Evolutionary conservation across 441 rosid species (phyloP).

Genomic region (Populus hybrid): DNA sequence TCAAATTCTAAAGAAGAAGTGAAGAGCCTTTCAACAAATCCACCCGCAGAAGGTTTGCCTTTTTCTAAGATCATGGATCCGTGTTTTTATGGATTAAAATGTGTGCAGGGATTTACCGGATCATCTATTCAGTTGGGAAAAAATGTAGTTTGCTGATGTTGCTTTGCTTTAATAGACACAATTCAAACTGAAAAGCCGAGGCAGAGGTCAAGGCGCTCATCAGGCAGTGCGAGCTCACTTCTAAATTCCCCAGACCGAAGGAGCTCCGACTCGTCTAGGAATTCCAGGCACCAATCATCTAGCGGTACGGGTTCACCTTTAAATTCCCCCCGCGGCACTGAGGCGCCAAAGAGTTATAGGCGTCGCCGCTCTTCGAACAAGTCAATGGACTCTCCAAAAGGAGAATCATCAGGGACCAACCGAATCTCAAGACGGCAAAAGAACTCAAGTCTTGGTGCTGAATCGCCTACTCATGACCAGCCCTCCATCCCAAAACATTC

Average conservation of each 20-base stretch:
- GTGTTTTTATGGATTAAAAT: neutral
- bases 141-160: neutral
- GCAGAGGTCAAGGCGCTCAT: constrained; percentile 42
- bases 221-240: constrained; percentile 24
- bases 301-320: constrained; percentile 20
- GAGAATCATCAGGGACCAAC: constrained; percentile 29
- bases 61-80: neutral
- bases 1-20: constrained; percentile 20
- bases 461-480: constrained; percentile 34
- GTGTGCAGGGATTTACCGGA: neutral
- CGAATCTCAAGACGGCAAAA: constrained; percentile 29
- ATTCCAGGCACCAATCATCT: constrained; percentile 42
- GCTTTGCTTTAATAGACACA: constrained; percentile 15
- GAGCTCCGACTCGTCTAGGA: constrained; percentile 32
- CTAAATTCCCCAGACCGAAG: constrained; percentile 31
- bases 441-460: constrained; percentile 25
- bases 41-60: constrained; percentile 37
- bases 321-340: constrained; percentile 35
- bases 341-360: constrained; percentile 40
- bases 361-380: constrained; percentile 36
- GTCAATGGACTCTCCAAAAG: constrained; percentile 34
- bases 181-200: constrained; percentile 35
- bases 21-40: constrained; percentile 1
- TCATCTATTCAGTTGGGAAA: neutral
- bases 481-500: constrained; percentile 36